Evolutionary conservation across 1,139 yeast species (phyloP), one percentile per base, ranked within the genome.

Genomic region (Yamadazyma friedrichii): DNA sequence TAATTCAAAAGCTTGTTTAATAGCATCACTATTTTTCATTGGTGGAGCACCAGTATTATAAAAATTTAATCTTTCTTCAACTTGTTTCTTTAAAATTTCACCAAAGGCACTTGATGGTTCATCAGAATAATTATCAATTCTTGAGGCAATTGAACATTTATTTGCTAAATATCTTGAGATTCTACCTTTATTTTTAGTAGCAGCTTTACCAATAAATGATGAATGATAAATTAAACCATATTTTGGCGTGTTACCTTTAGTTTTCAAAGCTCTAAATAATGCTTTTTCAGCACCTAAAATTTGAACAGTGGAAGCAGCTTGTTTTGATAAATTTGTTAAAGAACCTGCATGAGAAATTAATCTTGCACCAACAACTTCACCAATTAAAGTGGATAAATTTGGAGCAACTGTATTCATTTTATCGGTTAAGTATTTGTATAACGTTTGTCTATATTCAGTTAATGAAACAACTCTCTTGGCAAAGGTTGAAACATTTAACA

Each of bases 241-340:
- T 71, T 94, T 93, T 62, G 99, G 99, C 52, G 99, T 94, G 67
- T 93, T 95, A 62, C 91, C 96, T 74, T 93, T 93, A 47, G 99
- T 94, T 76, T 93, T 93, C 63, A 93, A 81, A 48, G 98, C 98
- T 74, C 98, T 84, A 78, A 94, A 94, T 52, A 94, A 78, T 38
- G 98, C 98, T 80, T 94, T 94, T 74, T 94, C 99, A 53, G 99
- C 98, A 71, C 99, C 99, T 64, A 94, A 80, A 59, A 94, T 93
- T 77, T 94, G 99, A 49, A 94, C 88, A 45, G 98, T 93, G 27
- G 98, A 93, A 52, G 99, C 98, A 54, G 99, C 98, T 50, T 96
- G 95, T 75, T 93, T 93, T 50, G 98, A 95, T 58, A 93, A 77
- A 53, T 93, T 88, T 57, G 93, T 84, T 59, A 93, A 76, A 54